Base-by-base conservation (phyloP, 139 green algal genomes). In the Ettlia oleoabundans region DNA sequence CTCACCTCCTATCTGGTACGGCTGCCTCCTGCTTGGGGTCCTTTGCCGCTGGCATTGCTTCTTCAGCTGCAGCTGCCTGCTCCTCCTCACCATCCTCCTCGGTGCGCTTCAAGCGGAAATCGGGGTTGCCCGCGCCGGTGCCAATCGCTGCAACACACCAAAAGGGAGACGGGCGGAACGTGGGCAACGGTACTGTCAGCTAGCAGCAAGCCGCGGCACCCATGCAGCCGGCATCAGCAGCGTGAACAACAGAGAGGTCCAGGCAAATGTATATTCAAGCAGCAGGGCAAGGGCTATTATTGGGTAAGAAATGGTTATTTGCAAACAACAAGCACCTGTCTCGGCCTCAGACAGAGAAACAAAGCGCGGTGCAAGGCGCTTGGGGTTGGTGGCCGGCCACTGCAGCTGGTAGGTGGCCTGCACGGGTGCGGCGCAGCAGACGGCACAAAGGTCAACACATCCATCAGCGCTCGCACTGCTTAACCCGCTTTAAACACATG, bases 261-360 rank as follows among this genome's bases (percentile, higher is more conserved):
- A n/a, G n/a, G n/a, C n/a, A n/a, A n/a, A n/a, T n/a, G n/a, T n/a
- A n/a, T n/a, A n/a, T n/a, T n/a, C n/a, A n/a, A n/a, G n/a, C n/a
- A n/a, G n/a, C n/a, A n/a, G n/a, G n/a, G n/a, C n/a, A n/a, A n/a
- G n/a, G n/a, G n/a, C n/a, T n/a, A n/a, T n/a, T n/a, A n/a, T n/a
- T n/a, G n/a, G n/a, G n/a, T n/a, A n/a, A n/a, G n/a, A n/a, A n/a
- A n/a, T n/a, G n/a, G n/a, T n/a, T n/a, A n/a, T n/a, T n/a, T n/a
- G n/a, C n/a, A n/a, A n/a, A n/a, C n/a, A n/a, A n/a, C n/a, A n/a
- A n/a, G 28, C 72, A 79, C 72, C 53, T 15, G 72, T 37, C 79
- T 92, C 82, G 0, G 91, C 92, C 26, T 92, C 88, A 35, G 84
- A 75, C 21, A 89, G 72, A 1, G 85, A 15, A 19, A 94, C 69